Conservation (phyloP, 371 early-diverging fungal species). For the Mucor racemosus region DNA sequence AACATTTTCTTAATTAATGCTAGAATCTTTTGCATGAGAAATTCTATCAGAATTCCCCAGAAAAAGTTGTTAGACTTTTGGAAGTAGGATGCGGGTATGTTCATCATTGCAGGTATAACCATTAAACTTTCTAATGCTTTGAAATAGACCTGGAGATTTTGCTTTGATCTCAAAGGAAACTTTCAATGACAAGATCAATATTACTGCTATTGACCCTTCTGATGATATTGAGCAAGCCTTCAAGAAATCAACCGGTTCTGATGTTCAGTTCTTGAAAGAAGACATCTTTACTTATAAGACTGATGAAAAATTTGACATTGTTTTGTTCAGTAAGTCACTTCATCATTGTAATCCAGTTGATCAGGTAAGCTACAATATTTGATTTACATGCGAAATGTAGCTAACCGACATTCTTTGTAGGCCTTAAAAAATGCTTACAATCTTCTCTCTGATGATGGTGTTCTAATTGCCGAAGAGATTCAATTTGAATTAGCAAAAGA, state of each 20-base stretch:
- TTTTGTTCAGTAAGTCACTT: conserved; percentile 45
- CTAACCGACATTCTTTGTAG: conserved; percentile 11
- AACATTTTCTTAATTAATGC: no score
- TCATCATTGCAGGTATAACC: background rate
- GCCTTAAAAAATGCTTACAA: conserved; percentile 27
- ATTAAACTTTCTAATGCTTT: background rate
- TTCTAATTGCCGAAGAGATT: conserved; percentile 40
- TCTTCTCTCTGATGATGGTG: conserved; percentile 30
- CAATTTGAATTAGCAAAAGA: conserved; percentile 14
- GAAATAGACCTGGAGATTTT: conserved; percentile 35
- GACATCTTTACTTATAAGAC: conserved; percentile 23
- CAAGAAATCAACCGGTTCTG: conserved; percentile 7
- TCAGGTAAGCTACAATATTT: conserved; percentile 15
- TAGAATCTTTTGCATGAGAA: conserved; percentile 26
- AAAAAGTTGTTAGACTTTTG: conserved; percentile 17
- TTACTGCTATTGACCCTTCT: conserved; percentile 38
- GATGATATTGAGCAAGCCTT: conserved; percentile 26
- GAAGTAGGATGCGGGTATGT: conserved; percentile 45
- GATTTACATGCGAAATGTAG: background rate
- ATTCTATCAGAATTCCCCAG: conserved; percentile 7
- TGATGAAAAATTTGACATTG: conserved; percentile 27
- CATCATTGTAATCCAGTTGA: conserved; percentile 41
- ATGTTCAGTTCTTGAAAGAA: conserved; percentile 11
- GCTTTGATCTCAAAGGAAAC: conserved; percentile 25
- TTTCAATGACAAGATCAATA: conserved; percentile 20